Percentiles rank a stretch among this genome's conserved stretches.
These are phyloP conservation scores for Aspergillus spinulosporus DNA, from an alignment of 2,329 filamentous ascomycete species.

Conservation along the genomic window DNA sequence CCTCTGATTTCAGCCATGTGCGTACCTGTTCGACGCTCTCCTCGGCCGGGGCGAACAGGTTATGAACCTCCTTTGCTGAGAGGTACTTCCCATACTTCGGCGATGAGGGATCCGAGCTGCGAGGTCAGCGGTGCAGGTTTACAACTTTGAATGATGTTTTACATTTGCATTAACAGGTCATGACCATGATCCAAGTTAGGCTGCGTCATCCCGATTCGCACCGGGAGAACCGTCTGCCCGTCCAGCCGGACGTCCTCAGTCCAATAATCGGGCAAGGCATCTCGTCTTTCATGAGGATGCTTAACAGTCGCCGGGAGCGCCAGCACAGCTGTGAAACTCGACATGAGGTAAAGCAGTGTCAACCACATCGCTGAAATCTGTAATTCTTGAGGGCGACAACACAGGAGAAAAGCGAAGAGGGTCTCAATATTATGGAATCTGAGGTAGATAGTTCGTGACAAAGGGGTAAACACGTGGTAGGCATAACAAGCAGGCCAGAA, in stretches of 20 bases:
- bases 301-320: conserved; percentile 17
- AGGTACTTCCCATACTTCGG: conserved; percentile 46
- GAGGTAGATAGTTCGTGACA: neutral
- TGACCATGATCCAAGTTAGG: conserved; percentile 48
- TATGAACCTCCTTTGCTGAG: conserved; percentile 45
- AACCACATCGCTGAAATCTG: neutral
- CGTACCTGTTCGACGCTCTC: conserved; percentile 54
- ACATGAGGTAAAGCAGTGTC: neutral
- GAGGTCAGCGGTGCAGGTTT: neutral
- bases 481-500: neutral
- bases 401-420: neutral
- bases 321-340: neutral
- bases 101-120: conserved; percentile 44
- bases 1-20: conserved; percentile 56
- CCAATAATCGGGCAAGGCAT: conserved; percentile 37
- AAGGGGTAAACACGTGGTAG: neutral
- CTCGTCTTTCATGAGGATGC: conserved; percentile 49
- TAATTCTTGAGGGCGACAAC: neutral
- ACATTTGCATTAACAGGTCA: conserved; percentile 32
- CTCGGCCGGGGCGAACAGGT: conserved; percentile 43
- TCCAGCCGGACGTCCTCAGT: conserved; percentile 40
- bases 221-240: conserved; percentile 40
- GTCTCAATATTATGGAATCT: neutral
- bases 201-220: conserved; percentile 50
- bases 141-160: neutral